Conservation (phyloP, 1,284 basidiomycete genomes). For the Trametes hirsuta region DNA sequence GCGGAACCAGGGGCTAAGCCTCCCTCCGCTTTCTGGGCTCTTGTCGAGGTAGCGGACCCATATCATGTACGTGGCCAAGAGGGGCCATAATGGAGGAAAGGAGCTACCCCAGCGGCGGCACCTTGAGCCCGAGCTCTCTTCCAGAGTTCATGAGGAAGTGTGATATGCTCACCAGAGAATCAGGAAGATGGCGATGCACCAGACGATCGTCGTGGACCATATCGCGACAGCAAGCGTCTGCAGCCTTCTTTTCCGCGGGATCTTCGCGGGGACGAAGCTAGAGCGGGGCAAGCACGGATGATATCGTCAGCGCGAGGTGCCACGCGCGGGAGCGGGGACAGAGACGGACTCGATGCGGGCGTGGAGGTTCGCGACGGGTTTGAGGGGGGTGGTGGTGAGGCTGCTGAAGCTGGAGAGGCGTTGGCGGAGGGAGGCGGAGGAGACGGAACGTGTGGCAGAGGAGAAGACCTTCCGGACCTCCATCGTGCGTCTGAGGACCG, state of each 20-base stretch:
- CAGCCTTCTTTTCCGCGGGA: conserved; percentile 79
- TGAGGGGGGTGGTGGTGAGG: conserved; percentile 55
- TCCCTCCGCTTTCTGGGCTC: conserved; percentile 79
- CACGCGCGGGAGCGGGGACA: neutral
- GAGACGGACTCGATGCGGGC: conserved; percentile 67
- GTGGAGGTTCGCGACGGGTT: conserved; percentile 62
- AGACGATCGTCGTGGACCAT: conserved; percentile 84
- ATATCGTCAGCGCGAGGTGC: conserved; percentile 10
- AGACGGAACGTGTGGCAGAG: conserved; percentile 37
- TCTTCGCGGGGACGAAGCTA: conserved; percentile 73
- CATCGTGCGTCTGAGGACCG: conserved; percentile 22
- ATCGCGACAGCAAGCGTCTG: conserved; percentile 87
- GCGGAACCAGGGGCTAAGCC: conserved; percentile 80
- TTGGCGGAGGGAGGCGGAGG: conserved; percentile 50
- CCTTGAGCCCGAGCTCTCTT: neutral
- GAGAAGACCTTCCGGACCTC: conserved; percentile 36
- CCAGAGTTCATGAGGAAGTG: neutral
- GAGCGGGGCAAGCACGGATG: neutral
- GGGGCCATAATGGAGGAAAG: conserved; percentile 86
- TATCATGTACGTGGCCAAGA: conserved; percentile 79
- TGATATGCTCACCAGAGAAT: conserved; percentile 68
- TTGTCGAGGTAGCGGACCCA: conserved; percentile 83
- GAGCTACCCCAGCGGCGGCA: conserved; percentile 59
- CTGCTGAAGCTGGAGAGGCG: conserved; percentile 58
- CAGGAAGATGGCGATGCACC: conserved; percentile 74